A percentile compares a stretch with the other conserved stretches of the same genome.
These are phyloP conservation scores for Cenchrus americanus DNA, from an alignment of 176 grass and related monocot genomes.

Conservation along the genomic window DNA sequence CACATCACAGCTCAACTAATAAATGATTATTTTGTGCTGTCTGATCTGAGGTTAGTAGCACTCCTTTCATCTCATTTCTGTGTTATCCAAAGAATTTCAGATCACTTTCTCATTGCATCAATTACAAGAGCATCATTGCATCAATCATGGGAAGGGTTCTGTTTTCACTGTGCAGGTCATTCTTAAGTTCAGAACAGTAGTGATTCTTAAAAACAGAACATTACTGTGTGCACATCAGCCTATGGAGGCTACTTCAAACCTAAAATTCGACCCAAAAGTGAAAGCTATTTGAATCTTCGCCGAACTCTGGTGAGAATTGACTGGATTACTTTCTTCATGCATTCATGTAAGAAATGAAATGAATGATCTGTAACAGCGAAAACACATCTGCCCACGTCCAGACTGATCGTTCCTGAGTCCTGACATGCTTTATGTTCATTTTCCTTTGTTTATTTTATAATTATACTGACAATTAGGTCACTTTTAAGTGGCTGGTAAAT, in stretches of 20 bases:
- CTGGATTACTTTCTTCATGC: background rate
- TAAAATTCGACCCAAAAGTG: background rate
- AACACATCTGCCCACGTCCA: background rate
- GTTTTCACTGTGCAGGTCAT: background rate
- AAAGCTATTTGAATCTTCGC: background rate
- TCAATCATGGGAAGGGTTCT: background rate
- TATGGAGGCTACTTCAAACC: background rate
- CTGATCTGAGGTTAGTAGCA: too few species aligned
- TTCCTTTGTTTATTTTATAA: background rate
- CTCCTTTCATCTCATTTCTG: too few species aligned
- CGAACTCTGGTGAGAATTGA: background rate
- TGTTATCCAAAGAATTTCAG: too few species aligned
- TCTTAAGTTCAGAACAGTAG: background rate
- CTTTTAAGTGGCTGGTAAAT: background rate
- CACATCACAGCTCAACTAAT: background rate
- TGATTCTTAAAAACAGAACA: background rate
- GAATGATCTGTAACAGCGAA: background rate
- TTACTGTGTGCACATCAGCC: background rate
- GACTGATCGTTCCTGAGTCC: background rate
- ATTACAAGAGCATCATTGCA: background rate
- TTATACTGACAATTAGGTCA: too few species aligned
- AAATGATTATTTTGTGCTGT: background rate
- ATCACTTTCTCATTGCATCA: background rate
- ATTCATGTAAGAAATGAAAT: conserved; percentile 4
- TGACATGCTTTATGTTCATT: background rate